These are phyloP conservation scores for Aspergillus caelatus DNA, from an alignment of 2,329 filamentous ascomycete genomes.

Conservation along the genomic window DNA sequence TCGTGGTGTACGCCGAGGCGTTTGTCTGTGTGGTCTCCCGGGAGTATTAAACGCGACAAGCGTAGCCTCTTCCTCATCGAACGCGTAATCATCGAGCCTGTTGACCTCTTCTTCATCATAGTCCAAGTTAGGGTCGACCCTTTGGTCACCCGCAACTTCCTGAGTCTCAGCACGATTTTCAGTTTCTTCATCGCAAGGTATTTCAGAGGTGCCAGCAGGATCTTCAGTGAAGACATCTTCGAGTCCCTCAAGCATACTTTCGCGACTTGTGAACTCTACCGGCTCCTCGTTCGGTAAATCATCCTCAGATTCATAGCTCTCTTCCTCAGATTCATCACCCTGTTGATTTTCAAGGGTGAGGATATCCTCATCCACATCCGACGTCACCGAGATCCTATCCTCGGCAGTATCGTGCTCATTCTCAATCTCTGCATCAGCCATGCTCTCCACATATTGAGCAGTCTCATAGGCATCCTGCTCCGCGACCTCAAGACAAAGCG, in stretches of 20 bases:
- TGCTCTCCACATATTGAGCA: background rate
- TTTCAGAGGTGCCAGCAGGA: background rate
- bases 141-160: background rate
- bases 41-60: conserved; percentile 22
- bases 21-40: conserved; percentile 6
- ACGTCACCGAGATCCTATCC: background rate
- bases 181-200: background rate
- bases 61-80: conserved; percentile 25
- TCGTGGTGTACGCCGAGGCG: background rate
- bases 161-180: background rate
- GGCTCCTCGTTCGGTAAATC: background rate
- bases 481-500: background rate
- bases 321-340: background rate
- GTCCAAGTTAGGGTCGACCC: background rate
- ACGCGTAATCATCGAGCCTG: conserved; percentile 12
- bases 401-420: background rate
- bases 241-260: conserved; percentile 17
- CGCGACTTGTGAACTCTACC: background rate
- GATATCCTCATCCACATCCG: background rate
- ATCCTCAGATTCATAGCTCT: background rate
- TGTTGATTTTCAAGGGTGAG: background rate
- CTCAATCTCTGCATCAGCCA: background rate
- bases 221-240: conserved; percentile 24
- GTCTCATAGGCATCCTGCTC: background rate
- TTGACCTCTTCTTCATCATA: conserved; percentile 21